Evolutionary conservation across 2,329 filamentous ascomycete species (phyloP).

Genomic region (Verticillium nubilum): DNA sequence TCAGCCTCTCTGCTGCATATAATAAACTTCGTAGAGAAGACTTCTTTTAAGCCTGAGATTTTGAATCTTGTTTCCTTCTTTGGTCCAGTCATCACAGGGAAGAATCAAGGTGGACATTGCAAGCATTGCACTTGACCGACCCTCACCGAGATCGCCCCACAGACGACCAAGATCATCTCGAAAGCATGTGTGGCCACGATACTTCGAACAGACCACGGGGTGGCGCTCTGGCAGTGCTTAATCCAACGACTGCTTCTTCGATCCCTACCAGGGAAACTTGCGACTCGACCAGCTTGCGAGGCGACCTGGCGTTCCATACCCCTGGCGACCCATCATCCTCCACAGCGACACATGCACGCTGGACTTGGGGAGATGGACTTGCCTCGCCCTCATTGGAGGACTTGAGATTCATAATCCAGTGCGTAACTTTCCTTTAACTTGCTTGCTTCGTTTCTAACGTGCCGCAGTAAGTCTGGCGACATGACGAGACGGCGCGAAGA

Average conservation of each 20-base stretch:
- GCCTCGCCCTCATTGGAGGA: slow-evolving; percentile 6
- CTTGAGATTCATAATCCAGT: slow-evolving; percentile 40
- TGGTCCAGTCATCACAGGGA: no score
- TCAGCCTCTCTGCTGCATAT: no score
- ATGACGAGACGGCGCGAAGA: slow-evolving; percentile 31
- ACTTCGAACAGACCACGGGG: slow-evolving; percentile 33
- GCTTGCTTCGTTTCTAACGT: neutral
- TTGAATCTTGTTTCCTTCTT: neutral
- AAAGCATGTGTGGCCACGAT: slow-evolving; percentile 40
- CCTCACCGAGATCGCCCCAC: neutral
- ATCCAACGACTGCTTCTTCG: slow-evolving; percentile 10
- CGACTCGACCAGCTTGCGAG: slow-evolving; percentile 12
- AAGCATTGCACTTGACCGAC: neutral
- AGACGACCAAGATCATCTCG: neutral
- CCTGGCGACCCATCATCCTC: slow-evolving; percentile 28
- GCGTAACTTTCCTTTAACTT: no score
- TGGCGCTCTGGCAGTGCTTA: slow-evolving; percentile 40
- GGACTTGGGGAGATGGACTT: slow-evolving; percentile 22
- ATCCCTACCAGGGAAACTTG: neutral
- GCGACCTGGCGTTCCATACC: slow-evolving; percentile 39
- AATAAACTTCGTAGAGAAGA: no score
- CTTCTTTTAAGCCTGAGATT: no score
- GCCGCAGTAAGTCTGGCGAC: slow-evolving; percentile 34
- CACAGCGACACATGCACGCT: slow-evolving; percentile 35
- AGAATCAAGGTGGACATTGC: no score